Evolutionary conservation across 176 grass and related monocot species (phyloP).

Genomic region (Oryza coarctata): DNA sequence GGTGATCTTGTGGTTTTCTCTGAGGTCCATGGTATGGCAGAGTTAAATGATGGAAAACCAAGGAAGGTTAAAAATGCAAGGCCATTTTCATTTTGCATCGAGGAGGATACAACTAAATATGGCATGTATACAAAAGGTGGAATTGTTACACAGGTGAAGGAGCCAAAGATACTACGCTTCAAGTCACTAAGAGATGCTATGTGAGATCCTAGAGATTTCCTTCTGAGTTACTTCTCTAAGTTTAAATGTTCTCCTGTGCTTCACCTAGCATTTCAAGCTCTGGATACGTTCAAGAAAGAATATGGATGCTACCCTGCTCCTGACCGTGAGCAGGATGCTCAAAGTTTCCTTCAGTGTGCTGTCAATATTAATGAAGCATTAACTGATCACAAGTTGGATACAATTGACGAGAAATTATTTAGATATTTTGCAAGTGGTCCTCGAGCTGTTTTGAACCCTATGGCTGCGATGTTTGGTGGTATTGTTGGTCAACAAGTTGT

Average conservation of each 20-base stretch:
- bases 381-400: constrained; percentile 30
- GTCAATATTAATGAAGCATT: constrained; percentile 49
- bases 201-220: constrained; percentile 68
- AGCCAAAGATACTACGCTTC: constrained; percentile 64
- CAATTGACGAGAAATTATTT: constrained; percentile 54
- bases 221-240: constrained; percentile 71
- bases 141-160: constrained; percentile 63
- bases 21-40: constrained; percentile 66
- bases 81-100: constrained; percentile 57
- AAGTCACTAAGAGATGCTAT: constrained; percentile 67
- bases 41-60: constrained; percentile 69
- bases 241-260: constrained; percentile 55
- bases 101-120: constrained; percentile 64
- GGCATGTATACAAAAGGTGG: constrained; percentile 58
- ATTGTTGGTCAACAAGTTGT: constrained; percentile 84
- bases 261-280: constrained; percentile 68
- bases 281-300: constrained; percentile 65
- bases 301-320: constrained; percentile 43
- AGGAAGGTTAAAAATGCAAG: constrained; percentile 66
- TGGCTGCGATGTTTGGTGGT: constrained; percentile 83
- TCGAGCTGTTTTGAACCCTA: constrained; percentile 67
- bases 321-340: constrained; percentile 59
- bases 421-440: constrained; percentile 61
- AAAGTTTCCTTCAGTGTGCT: constrained; percentile 49
- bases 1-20: constrained; percentile 77